Conservation (phyloP, 2,329 filamentous ascomycete genomes). For the Aspergillus niger region DNA sequence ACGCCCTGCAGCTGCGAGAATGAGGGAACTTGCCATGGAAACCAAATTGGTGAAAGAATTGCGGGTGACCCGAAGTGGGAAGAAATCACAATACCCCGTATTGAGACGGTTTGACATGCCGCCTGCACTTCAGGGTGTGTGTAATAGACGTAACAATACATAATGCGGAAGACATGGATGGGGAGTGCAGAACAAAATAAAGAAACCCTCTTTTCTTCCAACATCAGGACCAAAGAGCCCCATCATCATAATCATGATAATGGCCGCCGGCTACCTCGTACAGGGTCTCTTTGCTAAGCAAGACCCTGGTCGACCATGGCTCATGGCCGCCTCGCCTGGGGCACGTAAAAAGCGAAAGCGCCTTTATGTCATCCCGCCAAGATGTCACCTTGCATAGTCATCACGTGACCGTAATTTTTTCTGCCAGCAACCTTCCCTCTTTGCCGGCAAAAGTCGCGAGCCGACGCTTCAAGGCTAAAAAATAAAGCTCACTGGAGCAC, state of each 20-base stretch:
- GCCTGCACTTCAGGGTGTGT: neutral
- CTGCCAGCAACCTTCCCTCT: conserved; percentile 11
- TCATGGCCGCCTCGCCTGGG: neutral
- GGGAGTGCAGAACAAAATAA: neutral
- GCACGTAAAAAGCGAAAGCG: neutral
- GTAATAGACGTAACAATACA: neutral
- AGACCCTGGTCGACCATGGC: neutral
- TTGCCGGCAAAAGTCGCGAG: conserved; percentile 22
- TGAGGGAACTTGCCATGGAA: conserved; percentile 7
- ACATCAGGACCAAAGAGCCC: neutral
- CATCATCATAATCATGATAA: no score
- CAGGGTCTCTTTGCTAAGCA: neutral
- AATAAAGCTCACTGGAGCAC: conserved; percentile 16
- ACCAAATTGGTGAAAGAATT: neutral
- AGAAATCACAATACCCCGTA: conserved; percentile 1
- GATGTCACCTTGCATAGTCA: conserved; percentile 11
- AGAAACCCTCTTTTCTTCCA: neutral
- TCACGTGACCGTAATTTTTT: conserved; percentile 27
- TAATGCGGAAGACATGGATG: neutral
- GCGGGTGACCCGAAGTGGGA: neutral
- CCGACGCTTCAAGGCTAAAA: conserved; percentile 16
- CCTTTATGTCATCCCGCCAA: conserved; percentile 16
- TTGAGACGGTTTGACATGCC: conserved; percentile 1
- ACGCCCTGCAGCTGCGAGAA: neutral
- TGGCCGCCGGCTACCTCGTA: neutral